Evolutionary conservation across 495 filamentous ascomycete species (phyloP).

Genomic region (Aspergillus cavernicola): DNA sequence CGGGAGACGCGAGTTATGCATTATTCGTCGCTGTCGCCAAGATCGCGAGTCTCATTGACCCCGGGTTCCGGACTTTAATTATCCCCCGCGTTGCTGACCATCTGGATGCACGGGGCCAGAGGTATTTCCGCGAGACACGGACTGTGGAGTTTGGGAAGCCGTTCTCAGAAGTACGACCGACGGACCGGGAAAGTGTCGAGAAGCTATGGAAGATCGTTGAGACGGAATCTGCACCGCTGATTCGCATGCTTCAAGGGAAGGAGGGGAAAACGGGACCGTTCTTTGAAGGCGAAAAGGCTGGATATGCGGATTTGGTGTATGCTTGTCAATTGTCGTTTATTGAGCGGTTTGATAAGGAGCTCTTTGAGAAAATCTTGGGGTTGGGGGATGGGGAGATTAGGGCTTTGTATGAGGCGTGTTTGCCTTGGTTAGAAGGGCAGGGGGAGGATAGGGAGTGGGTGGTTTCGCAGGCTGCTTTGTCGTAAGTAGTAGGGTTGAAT

Average conservation of each 20-base stretch:
- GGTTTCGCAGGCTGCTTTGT: constrained; percentile 11
- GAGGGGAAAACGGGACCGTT: constrained; percentile 28
- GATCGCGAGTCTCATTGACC: too few relatives aligned
- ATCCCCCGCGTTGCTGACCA: constrained; percentile 22
- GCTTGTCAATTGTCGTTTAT: constrained; percentile 21
- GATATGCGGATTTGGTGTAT: constrained; percentile 27
- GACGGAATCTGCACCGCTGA: constrained; percentile 13
- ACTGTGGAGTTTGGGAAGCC: constrained; percentile 26
- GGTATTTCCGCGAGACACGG: constrained; percentile 30
- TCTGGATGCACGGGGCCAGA: constrained; percentile 25
- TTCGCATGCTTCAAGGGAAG: constrained; percentile 23
- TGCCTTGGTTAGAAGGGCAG: constrained; percentile 31
- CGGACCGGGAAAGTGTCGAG: constrained; percentile 12
- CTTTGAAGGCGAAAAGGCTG: constrained; percentile 28
- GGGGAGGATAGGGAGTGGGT: constrained; percentile 33
- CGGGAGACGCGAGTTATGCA: constrained; percentile 30
- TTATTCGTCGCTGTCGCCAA: constrained; percentile 17
- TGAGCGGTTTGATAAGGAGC: constrained; percentile 18
- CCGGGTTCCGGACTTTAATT: too few relatives aligned
- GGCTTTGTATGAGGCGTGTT: constrained; percentile 24
- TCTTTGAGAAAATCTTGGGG: constrained; percentile 20
- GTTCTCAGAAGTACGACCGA: constrained; percentile 11
- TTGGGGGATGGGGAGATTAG: constrained; percentile 24
- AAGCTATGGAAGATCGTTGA: constrained; percentile 13
- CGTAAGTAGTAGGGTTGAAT: background rate